Percentiles rank a stretch among this genome's conserved stretches.
These are phyloP conservation scores for Hexamita inflata DNA, from an alignment of 208 protist genomes.

Conservation along the genomic window DNA sequence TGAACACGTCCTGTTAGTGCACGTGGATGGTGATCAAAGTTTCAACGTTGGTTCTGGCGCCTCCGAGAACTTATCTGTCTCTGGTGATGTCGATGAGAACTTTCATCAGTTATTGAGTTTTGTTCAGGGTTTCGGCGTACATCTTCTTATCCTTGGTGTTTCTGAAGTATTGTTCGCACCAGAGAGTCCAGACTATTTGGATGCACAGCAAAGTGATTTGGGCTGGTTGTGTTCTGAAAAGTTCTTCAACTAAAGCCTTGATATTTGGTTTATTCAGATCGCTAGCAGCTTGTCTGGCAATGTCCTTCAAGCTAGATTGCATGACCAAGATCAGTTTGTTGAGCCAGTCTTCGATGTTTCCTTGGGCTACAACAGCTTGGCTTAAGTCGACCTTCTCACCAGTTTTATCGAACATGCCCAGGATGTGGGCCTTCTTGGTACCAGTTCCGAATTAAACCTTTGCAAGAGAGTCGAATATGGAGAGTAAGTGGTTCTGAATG, in stretches of 20 bases:
- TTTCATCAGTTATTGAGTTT: constrained; percentile 33
- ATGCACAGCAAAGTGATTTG: constrained; percentile 78
- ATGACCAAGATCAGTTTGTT: constrained; percentile 67
- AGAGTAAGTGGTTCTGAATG: constrained; percentile 78
- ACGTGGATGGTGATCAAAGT: constrained; percentile 62
- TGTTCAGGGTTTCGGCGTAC: constrained; percentile 40
- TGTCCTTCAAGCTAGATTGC: constrained; percentile 62
- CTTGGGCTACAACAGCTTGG: constrained; percentile 64
- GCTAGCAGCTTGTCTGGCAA: constrained; percentile 45
- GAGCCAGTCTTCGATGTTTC: constrained; percentile 78
- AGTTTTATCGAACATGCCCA: constrained; percentile 47
- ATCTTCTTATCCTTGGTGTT: constrained; percentile 43
- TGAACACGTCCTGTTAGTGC: constrained; percentile 58
- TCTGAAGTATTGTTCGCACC: constrained; percentile 69
- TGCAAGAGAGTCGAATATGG: constrained; percentile 57
- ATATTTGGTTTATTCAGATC: constrained; percentile 67
- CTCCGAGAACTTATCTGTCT: too few relatives aligned
- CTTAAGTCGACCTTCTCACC: constrained; percentile 65
- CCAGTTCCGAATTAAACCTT: constrained; percentile 62
- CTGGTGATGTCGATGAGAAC: constrained; percentile 26
- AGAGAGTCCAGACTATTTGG: constrained; percentile 78
- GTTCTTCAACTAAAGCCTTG: constrained; percentile 56
- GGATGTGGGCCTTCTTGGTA: constrained; percentile 45
- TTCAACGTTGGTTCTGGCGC: constrained; percentile 56
- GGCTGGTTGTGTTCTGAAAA: constrained; percentile 74